Evolutionary conservation across 805 yeast species (phyloP), one percentile per base, ranked within the genome.

Genomic region (Candida dendrica): DNA sequence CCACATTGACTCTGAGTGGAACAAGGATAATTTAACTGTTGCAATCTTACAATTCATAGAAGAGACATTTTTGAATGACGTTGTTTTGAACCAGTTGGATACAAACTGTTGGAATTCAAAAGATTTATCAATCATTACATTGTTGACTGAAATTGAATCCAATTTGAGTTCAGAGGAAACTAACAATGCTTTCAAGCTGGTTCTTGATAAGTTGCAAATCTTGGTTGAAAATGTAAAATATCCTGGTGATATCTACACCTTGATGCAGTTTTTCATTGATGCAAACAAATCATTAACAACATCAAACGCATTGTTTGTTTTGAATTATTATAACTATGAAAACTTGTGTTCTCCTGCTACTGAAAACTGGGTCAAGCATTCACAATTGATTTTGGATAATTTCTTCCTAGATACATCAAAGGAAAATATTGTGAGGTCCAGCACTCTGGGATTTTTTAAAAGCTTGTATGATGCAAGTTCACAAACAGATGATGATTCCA

Each of bases 301-400:
- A 3, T 1, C n/a, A 37, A 61, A 63, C 10, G 65, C 72, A n/a
- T 48, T 58, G 5, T 68, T 64, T 40, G 69, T 84, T 3, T 55
- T 83, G 22, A 58, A 64, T 3, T 71, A 63, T 48, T 80, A 76
- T 53, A 59, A 62, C 4, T 63, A 66, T 11, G 74, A 75, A 40
- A 69, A 72, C 41, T 52, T 71, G 26, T 82, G 90, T 52, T 68
- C 79, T 3, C 74, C 78, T 10, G 55, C 79, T 6, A 59, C 72
- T 26, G 63, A 71, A 0, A 57, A 66, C 8, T 82, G 89, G 85
- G 60, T 61, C 37, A 65, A 59, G 2, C 74, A 75, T 47, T 61
- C 76, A 34, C 55, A 58, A 6, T 56, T 60, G 26, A 49, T 82
- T 2, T 56, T 81, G 30, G 60, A 65, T n/a, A 61, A 65, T 6